Conservation (phyloP, 2,329 filamentous ascomycete species). For the Alternaria atra region DNA sequence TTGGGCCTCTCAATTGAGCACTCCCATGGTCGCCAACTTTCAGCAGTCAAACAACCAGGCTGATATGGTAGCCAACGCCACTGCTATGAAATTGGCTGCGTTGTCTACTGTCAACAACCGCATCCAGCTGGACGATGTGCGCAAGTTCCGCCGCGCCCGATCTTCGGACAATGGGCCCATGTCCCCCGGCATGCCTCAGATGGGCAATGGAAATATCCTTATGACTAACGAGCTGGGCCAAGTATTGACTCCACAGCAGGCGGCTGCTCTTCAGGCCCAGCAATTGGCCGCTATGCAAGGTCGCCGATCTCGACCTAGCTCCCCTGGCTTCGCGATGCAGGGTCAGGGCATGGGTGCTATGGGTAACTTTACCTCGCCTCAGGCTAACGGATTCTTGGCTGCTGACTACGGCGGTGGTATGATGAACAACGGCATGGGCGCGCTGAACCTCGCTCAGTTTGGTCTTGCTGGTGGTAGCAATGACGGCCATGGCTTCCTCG, state of each 20-base stretch:
- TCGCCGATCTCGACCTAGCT: conserved; percentile 85
- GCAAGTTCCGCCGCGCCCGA: conserved; percentile 90
- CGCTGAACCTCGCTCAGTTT: conserved; percentile 76
- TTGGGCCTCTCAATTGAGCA: conserved; percentile 99
- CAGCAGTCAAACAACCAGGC: conserved; percentile 73
- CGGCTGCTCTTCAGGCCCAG: conserved; percentile 68
- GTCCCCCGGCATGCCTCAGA: conserved; percentile 68
- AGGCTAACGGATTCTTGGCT: conserved; percentile 92
- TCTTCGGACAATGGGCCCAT: conserved; percentile 81
- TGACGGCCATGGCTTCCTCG: conserved; percentile 80
- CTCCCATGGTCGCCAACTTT: conserved; percentile 92
- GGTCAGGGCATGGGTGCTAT: conserved; percentile 66
- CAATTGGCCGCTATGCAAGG: conserved; percentile 84
- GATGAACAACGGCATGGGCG: conserved; percentile 75
- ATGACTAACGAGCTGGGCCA: conserved; percentile 97
- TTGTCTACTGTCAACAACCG: conserved; percentile 98
- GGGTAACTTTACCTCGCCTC: conserved; percentile 79
- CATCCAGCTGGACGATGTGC: conserved; percentile 94
- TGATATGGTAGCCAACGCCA: conserved; percentile 98
- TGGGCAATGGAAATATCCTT: conserved; percentile 80
- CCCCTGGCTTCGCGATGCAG: conserved; percentile 86
- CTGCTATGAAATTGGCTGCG: conserved; percentile 97
- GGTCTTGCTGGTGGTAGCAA: conserved; percentile 60
- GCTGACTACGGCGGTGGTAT: conserved; percentile 81
- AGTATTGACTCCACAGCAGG: conserved; percentile 71